Conservation (phyloP, 2,329 filamentous ascomycete species). For the Kalaharituber pfeilii region DNA sequence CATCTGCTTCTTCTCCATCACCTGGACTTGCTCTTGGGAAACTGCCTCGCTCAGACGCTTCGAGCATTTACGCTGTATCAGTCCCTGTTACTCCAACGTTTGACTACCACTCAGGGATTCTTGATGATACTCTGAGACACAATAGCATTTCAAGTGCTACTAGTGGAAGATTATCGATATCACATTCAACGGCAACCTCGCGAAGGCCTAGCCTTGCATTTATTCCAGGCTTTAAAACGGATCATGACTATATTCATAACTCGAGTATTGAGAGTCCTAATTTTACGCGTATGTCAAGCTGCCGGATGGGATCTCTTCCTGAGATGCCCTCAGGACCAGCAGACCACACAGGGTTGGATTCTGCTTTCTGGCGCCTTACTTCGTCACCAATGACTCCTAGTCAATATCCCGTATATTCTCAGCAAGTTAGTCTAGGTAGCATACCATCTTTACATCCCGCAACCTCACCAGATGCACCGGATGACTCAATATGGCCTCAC, state of each 20-base stretch:
- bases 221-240: slow-evolving; percentile 10
- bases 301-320: slow-evolving; percentile 7
- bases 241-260: slow-evolving; percentile 12
- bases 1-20: slow-evolving; percentile 21
- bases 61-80: slow-evolving; percentile 19
- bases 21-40: slow-evolving; percentile 11
- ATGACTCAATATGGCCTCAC: slow-evolving; percentile 12
- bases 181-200: slow-evolving; percentile 21
- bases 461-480: slow-evolving; percentile 14
- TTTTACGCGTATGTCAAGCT: background rate
- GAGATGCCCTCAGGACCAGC: background rate
- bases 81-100: slow-evolving; percentile 21
- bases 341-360: slow-evolving; percentile 5
- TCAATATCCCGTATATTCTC: slow-evolving; percentile 8
- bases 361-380: slow-evolving; percentile 16
- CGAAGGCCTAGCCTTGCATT: slow-evolving; percentile 20
- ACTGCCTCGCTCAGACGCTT: slow-evolving; percentile 11
- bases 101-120: slow-evolving; percentile 16
- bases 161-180: slow-evolving; percentile 14
- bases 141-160: slow-evolving; percentile 14
- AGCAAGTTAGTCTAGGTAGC: slow-evolving; percentile 7
- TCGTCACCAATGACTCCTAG: slow-evolving; percentile 9
- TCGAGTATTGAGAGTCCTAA: background rate
- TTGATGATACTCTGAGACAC: slow-evolving; percentile 19
- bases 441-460: slow-evolving; percentile 7